Percentiles rank a stretch among this genome's conserved stretches.
These are phyloP conservation scores for Monosporascus sp. DNA, from an alignment of 2,329 filamentous ascomycete genomes.

Conservation along the genomic window DNA sequence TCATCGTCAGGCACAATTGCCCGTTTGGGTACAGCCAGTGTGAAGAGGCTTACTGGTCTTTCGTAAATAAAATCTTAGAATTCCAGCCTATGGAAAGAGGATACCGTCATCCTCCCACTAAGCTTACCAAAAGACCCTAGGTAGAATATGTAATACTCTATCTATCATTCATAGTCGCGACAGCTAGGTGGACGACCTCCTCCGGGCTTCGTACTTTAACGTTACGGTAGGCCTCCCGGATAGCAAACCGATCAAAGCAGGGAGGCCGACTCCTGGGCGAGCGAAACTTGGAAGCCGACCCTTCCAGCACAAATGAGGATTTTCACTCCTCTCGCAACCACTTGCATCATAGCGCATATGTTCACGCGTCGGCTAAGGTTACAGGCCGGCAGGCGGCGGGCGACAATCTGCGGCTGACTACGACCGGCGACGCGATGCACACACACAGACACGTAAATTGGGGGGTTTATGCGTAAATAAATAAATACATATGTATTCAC, in stretches of 20 bases:
- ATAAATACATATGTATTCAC: no score
- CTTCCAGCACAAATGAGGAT: conserved; percentile 11
- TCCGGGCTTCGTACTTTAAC: no score
- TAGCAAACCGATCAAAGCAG: not conserved
- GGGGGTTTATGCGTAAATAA: no score
- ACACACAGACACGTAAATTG: no score
- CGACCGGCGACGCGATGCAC: no score
- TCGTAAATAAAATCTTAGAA: not conserved
- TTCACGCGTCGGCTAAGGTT: not conserved
- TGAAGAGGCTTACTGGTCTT: not conserved
- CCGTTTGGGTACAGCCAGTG: conserved; percentile 1
- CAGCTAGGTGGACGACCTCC: no score
- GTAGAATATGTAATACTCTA: no score
- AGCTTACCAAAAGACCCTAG: no score
- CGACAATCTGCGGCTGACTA: no score
- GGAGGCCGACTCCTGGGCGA: no score
- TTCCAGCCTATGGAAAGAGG: not conserved
- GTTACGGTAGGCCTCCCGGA: not conserved
- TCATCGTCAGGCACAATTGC: conserved; percentile 15
- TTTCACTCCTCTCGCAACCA: conserved; percentile 10
- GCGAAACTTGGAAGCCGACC: conserved; percentile 1
- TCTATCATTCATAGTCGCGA: no score
- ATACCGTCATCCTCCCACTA: no score
- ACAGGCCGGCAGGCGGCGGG: not conserved
- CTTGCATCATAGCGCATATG: conserved; percentile 7